Percentiles rank a stretch among this genome's conserved stretches.
Conservation (phyloP, 805 yeast genomes). For the Candida adriatica region DNA sequence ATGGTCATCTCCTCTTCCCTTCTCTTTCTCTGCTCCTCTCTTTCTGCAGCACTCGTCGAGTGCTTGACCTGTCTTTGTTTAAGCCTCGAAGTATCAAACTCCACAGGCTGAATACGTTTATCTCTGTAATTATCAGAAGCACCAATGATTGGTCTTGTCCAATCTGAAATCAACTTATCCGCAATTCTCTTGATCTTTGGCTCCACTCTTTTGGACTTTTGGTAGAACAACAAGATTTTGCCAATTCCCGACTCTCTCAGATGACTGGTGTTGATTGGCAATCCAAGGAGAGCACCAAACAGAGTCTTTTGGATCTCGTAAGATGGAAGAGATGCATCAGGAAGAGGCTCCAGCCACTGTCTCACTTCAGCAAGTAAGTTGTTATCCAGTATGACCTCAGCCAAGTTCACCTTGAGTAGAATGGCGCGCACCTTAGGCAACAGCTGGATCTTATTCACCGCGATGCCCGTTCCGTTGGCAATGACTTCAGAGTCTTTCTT, state of each 20-base stretch:
- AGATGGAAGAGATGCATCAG: conserved; percentile 97
- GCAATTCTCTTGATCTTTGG: conserved; percentile 80
- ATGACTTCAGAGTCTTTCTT: conserved; percentile 57
- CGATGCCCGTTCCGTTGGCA: conserved; percentile 40
- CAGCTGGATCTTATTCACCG: conserved; percentile 62
- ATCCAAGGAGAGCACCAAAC: conserved; percentile 60
- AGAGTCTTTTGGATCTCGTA: conserved; percentile 90
- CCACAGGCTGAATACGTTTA: conserved; percentile 60
- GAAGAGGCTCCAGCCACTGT: conserved; percentile 96
- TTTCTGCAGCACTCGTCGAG: background rate
- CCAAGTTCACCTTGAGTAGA: conserved; percentile 73
- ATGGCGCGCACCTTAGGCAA: conserved; percentile 73
- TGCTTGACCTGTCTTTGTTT: background rate
- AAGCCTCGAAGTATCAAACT: conserved; percentile 45
- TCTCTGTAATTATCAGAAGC: conserved; percentile 92
- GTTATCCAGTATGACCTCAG: conserved; percentile 90
- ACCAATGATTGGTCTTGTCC: conserved; percentile 98
- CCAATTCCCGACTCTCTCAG: conserved; percentile 93
- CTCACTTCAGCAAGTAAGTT: conserved; percentile 89
- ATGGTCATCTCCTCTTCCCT: conserved; percentile 44
- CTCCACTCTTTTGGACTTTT: conserved; percentile 84
- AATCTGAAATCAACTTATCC: conserved; percentile 86
- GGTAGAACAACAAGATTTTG: conserved; percentile 88
- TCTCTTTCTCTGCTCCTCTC: background rate
- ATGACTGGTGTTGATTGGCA: conserved; percentile 95